These are phyloP conservation scores for Suillus tomentosus DNA, from an alignment of 768 basidiomycete genomes.

Conservation along the genomic window DNA sequence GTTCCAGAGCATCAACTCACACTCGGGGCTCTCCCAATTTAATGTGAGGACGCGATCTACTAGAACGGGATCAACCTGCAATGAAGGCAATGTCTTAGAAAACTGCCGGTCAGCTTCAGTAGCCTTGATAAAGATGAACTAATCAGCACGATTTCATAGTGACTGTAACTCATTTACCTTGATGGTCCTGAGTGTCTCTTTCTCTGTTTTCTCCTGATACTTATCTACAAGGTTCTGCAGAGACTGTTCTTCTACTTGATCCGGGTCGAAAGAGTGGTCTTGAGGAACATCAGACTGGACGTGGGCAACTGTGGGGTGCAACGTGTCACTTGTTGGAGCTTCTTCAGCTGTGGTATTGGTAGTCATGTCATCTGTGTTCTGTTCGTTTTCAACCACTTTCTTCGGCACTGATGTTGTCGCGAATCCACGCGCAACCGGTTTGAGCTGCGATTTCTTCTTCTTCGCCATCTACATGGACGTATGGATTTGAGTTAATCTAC, in stretches of 20 bases:
- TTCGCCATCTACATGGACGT: conserved; percentile 60
- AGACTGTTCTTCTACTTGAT: conserved; percentile 51
- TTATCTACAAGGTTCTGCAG: conserved; percentile 79
- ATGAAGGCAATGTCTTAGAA: conserved; percentile 58
- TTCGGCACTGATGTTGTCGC: conserved; percentile 84
- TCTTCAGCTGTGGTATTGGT: conserved; percentile 14
- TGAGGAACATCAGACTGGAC: conserved; percentile 16
- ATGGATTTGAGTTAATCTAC: conserved; percentile 35
- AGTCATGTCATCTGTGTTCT: conserved; percentile 13
- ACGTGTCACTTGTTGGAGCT: conserved; percentile 4
- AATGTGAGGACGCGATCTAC: conserved; percentile 62
- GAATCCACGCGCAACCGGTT: conserved; percentile 74
- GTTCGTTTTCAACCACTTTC: conserved; percentile 47
- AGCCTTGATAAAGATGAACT: conserved; percentile 55
- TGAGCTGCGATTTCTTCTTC: conserved; percentile 84
- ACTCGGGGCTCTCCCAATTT: conserved; percentile 33
- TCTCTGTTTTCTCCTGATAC: conserved; percentile 85
- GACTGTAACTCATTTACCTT: conserved; percentile 39
- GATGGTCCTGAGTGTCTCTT: conserved; percentile 69
- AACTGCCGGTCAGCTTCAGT: conserved; percentile 82
- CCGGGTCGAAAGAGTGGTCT: conserved; percentile 34
- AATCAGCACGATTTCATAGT: background rate
- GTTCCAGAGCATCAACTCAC: background rate
- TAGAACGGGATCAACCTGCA: conserved; percentile 64
- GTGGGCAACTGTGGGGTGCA: background rate